These are phyloP conservation scores for Fomitopsis schrenkii DNA, from an alignment of 1,284 basidiomycete species.

Conservation along the genomic window DNA sequence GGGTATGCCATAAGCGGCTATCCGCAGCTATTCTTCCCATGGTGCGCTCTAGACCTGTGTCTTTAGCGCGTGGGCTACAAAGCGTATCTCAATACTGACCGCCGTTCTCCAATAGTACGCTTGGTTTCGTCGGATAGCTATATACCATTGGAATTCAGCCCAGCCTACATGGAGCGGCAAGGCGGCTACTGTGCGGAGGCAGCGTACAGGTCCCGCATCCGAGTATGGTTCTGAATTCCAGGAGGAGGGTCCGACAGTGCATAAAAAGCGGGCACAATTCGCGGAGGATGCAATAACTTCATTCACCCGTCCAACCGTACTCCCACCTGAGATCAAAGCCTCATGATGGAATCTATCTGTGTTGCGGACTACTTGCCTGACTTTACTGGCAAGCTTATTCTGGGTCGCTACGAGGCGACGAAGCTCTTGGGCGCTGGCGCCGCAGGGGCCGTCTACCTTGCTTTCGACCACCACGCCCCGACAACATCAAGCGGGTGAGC, in stretches of 20 bases:
- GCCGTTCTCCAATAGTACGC: too few species aligned
- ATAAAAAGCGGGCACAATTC: slow-evolving; percentile 3
- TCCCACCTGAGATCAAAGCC: neutral
- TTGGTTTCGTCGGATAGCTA: too few species aligned
- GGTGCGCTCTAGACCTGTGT: too few species aligned
- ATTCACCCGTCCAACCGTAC: neutral
- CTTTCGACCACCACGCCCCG: slow-evolving; percentile 18
- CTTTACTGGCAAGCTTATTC: slow-evolving; percentile 1
- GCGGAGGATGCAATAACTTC: neutral
- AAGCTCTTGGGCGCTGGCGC: slow-evolving; percentile 28
- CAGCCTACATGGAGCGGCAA: neutral
- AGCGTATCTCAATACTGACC: too few species aligned
- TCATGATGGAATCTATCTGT: neutral
- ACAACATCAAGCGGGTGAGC: slow-evolving; percentile 6
- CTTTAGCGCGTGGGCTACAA: too few species aligned
- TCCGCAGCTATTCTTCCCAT: too few species aligned
- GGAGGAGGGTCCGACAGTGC: neutral
- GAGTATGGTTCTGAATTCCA: neutral
- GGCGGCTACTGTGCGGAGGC: neutral
- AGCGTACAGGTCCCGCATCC: neutral
- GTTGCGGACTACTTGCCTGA: slow-evolving; percentile 3
- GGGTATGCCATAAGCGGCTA: too few species aligned
- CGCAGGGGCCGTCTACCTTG: slow-evolving; percentile 31
- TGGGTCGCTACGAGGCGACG: slow-evolving; percentile 5
- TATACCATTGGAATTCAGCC: neutral